These are phyloP conservation scores for Amanita rubescens DNA, from an alignment of 768 basidiomycete genomes.

Conservation along the genomic window DNA sequence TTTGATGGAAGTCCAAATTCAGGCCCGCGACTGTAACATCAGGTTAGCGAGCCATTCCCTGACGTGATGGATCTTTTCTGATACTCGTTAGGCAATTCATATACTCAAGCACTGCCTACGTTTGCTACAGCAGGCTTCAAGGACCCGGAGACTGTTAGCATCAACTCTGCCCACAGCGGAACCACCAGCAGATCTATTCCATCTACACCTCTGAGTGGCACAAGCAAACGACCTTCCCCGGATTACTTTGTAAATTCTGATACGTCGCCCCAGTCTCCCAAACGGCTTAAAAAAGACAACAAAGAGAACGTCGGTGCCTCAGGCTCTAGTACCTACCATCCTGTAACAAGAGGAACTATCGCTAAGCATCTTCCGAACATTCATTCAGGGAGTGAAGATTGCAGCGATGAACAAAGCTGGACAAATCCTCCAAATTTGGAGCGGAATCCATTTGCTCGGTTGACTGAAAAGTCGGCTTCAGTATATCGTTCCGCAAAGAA, in stretches of 20 bases:
- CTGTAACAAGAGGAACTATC: background rate
- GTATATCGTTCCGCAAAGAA: background rate
- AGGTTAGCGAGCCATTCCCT: background rate
- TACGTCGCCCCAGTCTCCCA: slow-evolving; percentile 11
- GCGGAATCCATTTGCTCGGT: slow-evolving; percentile 19
- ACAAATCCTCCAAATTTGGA: slow-evolving; percentile 7
- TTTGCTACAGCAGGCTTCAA: background rate
- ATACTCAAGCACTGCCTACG: background rate
- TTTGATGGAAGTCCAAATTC: slow-evolving; percentile 29
- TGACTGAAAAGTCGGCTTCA: slow-evolving; percentile 18
- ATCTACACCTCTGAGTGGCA: background rate
- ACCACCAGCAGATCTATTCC: slow-evolving; percentile 2
- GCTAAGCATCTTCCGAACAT: background rate
- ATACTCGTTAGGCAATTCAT: background rate
- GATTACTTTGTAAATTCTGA: slow-evolving; percentile 12
- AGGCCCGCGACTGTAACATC: slow-evolving; percentile 30
- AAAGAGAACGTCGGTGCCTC: slow-evolving; percentile 10
- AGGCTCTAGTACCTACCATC: background rate
- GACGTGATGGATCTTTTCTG: background rate
- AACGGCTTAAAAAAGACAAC: slow-evolving; percentile 11
- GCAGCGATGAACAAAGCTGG: background rate
- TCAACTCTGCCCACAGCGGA: background rate
- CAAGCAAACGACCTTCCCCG: slow-evolving; percentile 13
- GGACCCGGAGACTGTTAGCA: too few species aligned
- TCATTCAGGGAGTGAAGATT: background rate